Conservation (phyloP, 306 rosid species). For the Prunus armeniaca region DNA sequence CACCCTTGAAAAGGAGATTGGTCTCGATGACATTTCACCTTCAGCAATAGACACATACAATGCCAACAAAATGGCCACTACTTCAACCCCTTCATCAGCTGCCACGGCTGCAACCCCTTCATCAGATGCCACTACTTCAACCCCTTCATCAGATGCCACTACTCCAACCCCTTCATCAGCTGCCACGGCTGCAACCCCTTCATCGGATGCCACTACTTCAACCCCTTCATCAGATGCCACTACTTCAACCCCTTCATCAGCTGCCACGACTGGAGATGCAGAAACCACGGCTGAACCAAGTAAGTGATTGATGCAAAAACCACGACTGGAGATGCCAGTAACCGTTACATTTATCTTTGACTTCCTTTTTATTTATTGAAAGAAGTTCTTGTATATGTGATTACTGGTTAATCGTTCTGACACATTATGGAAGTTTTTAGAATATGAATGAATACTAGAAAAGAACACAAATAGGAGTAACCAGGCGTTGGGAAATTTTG, state of each 20-base stretch:
- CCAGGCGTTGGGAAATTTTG: neutral
- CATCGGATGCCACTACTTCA: too few species aligned
- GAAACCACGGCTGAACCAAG: conserved; percentile 21
- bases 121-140: too few species aligned
- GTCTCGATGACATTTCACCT: conserved; percentile 77
- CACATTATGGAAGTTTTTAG: neutral
- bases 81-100: conserved; percentile 22
- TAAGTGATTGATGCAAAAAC: too few species aligned
- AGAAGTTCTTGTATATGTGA: neutral
- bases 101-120: too few species aligned
- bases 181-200: too few species aligned
- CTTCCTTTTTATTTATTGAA: neutral
- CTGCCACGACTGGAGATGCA: neutral
- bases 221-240: neutral
- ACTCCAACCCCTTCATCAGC: conserved; percentile 20
- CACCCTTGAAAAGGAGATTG: conserved; percentile 97
- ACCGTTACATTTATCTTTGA: conserved; percentile 9
- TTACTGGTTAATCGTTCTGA: neutral
- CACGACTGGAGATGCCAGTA: conserved; percentile 44
- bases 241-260: conserved; percentile 26
- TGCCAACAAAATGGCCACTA: conserved; percentile 29
- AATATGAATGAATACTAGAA: neutral
- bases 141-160: neutral
- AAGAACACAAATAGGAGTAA: neutral
- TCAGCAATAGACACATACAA: conserved; percentile 45